A percentile compares a stretch with the other conserved stretches of the same genome.
Conservation (phyloP, 2,329 filamentous ascomycete species). For the Coccinonectria pachysandricola region DNA sequence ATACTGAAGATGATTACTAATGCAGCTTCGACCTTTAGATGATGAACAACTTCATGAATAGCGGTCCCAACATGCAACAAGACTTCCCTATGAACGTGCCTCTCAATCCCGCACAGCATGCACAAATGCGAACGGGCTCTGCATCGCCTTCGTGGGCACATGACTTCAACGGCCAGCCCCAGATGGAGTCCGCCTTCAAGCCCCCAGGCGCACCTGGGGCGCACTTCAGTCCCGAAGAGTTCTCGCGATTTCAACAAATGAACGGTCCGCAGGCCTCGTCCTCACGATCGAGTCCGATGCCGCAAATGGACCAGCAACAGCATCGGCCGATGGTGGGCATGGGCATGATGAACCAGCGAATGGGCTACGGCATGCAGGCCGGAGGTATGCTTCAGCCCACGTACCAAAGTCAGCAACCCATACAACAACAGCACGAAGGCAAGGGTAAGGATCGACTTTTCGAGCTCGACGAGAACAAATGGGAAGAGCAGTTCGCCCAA, state of each 20-base stretch:
- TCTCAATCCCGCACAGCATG: slow-evolving; percentile 38
- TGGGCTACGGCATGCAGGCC: slow-evolving; percentile 31
- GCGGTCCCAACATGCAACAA: slow-evolving; percentile 50
- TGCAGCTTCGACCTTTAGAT: slow-evolving; percentile 43
- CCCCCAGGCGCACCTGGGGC: slow-evolving; percentile 41
- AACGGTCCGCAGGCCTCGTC: slow-evolving; percentile 44
- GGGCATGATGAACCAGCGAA: slow-evolving; percentile 39
- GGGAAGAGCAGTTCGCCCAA: slow-evolving; percentile 93
- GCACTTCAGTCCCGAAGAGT: slow-evolving; percentile 74
- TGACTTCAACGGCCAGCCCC: slow-evolving; percentile 47
- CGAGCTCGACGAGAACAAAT: slow-evolving; percentile 85
- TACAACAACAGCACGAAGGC: slow-evolving; percentile 37
- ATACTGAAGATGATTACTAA: slow-evolving; percentile 19
- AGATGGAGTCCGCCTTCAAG: slow-evolving; percentile 63
- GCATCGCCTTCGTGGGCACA: slow-evolving; percentile 45
- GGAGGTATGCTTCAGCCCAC: slow-evolving; percentile 45
- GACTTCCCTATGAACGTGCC: slow-evolving; percentile 41
- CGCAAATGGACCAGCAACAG: slow-evolving; percentile 43
- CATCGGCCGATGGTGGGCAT: slow-evolving; percentile 53
- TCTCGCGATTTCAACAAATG: slow-evolving; percentile 74
- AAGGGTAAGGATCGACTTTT: slow-evolving; percentile 90
- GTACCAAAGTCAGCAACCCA: slow-evolving; percentile 32
- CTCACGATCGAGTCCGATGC: slow-evolving; percentile 47
- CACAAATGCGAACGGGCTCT: slow-evolving; percentile 42
- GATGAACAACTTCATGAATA: slow-evolving; percentile 88